Percentiles rank a stretch among this genome's conserved stretches.
Conservation (phyloP, 106 monocot genomes). For the Dendrobium officinale region DNA sequence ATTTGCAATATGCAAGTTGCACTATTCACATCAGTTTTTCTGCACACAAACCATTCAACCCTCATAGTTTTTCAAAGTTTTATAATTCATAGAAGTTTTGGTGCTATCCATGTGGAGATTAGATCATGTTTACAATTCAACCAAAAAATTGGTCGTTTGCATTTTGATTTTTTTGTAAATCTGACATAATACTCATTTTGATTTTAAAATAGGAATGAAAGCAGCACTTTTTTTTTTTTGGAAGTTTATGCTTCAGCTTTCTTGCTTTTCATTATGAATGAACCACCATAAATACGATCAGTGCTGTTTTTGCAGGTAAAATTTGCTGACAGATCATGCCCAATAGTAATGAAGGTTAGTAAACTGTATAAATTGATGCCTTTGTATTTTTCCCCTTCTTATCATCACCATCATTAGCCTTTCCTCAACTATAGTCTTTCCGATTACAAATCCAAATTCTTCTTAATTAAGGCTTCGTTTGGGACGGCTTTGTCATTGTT, state of each 20-base stretch:
- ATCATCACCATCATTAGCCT: background rate
- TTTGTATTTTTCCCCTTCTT: background rate
- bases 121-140: background rate
- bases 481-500: no score
- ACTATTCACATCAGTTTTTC: background rate
- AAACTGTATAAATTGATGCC: background rate
- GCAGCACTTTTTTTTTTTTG: background rate
- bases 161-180: background rate
- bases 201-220: background rate
- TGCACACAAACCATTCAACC: background rate
- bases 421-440: background rate
- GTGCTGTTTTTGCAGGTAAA: constrained; percentile 32
- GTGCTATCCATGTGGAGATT: background rate
- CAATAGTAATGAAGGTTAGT: constrained; percentile 65
- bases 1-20: background rate
- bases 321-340: constrained; percentile 32
- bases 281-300: constrained; percentile 3
- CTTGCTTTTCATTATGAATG: constrained; percentile 2
- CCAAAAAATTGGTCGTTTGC: background rate
- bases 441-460: background rate
- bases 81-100: background rate
- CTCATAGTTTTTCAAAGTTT: background rate
- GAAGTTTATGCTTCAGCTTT: background rate
- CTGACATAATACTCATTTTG: background rate
- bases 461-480: background rate